These are phyloP conservation scores for Tuber magnatum DNA, from an alignment of 495 filamentous ascomycete genomes.

Conservation along the genomic window DNA sequence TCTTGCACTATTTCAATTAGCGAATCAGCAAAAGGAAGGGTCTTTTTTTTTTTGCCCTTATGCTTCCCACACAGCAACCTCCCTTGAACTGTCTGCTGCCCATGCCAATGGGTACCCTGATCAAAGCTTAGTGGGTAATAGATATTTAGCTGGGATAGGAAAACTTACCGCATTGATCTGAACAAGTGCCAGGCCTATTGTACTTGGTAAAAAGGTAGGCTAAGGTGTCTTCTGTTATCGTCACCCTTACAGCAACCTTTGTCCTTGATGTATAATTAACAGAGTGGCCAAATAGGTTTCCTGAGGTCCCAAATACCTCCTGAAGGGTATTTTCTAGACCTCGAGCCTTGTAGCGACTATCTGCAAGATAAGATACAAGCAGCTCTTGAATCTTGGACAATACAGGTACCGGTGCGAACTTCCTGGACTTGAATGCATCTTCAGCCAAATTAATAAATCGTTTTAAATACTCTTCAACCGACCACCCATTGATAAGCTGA, in stretches of 20 bases:
- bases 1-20: constrained; percentile 19
- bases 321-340: constrained; percentile 31
- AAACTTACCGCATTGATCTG: too few species aligned
- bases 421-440: constrained; percentile 14
- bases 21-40: too few species aligned
- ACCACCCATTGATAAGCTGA: constrained; percentile 34
- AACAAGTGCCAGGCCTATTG: too few species aligned
- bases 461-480: too few species aligned
- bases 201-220: too few species aligned
- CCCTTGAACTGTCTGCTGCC: constrained; percentile 2
- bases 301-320: constrained; percentile 24
- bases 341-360: constrained; percentile 24
- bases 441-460: constrained; percentile 23
- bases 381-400: too few species aligned
- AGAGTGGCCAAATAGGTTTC: too few species aligned
- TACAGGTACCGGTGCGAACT: constrained; percentile 15
- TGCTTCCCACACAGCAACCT: constrained; percentile 30
- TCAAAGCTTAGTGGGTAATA: constrained; percentile 10
- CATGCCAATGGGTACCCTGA: constrained; percentile 22
- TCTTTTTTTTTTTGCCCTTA: constrained; percentile 1
- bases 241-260: too few species aligned
- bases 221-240: too few species aligned
- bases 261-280: too few species aligned
- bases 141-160: too few species aligned
- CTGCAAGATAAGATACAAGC: constrained; percentile 21